Evolutionary conservation across 164 flowering plant species (phyloP).

Genomic region (Umbilicus rupestris): DNA sequence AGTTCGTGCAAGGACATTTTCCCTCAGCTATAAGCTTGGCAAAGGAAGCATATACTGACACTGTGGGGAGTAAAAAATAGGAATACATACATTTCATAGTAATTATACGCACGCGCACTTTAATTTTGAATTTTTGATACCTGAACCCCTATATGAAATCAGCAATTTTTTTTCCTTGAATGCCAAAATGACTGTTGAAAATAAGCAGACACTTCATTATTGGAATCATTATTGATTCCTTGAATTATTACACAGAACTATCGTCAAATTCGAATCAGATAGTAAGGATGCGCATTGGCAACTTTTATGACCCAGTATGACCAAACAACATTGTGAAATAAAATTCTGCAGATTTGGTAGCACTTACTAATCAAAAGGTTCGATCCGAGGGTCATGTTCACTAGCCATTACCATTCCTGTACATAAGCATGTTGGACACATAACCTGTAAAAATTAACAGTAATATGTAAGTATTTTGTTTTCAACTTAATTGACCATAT

Average conservation of each 20-base stretch:
- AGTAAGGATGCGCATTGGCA: no score
- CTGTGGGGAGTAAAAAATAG: no score
- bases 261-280: background rate
- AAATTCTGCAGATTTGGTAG: background rate
- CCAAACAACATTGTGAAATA: background rate
- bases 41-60: no score
- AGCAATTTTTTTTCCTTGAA: no score
- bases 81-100: no score
- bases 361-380: slow-evolving; percentile 61
- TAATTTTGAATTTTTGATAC: no score
- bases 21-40: no score
- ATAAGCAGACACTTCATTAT: background rate
- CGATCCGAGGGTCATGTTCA: slow-evolving; percentile 91
- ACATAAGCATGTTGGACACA: slow-evolving; percentile 98
- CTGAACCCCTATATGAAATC: no score
- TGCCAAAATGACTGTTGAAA: no score
- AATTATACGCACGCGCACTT: no score
- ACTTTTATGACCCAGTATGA: background rate
- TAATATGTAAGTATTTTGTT: background rate
- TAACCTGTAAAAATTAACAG: slow-evolving; percentile 42
- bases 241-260: background rate
- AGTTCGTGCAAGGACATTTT: no score
- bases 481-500: background rate
- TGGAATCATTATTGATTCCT: slow-evolving; percentile 1
- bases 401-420: slow-evolving; percentile 98